Base-by-base conservation (phyloP, 1,139 yeast genomes). In the Yamadazyma pseudoaaseri region DNA sequence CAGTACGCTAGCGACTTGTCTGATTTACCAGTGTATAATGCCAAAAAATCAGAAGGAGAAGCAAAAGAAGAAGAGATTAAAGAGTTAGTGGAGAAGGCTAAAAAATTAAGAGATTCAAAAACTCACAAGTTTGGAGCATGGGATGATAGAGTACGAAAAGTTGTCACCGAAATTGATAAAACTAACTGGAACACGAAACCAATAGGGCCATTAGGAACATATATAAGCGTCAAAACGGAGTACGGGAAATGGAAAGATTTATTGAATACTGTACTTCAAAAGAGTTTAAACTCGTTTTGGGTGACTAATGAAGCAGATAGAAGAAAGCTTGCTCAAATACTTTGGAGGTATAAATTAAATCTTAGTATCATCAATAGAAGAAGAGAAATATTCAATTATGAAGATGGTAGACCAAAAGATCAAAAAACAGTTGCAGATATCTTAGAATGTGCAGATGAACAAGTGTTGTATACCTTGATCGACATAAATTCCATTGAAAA, bases 151-250 rank as follows among this genome's bases (percentile, higher is more conserved):
- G 70, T 79, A 57, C 60, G 54, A 15, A 32, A 37, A 1, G 58
- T 78, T 5, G 48, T 82, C 7, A 43, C 48, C 2, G 74, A 62
- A 2, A 74, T 86, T 9, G 50, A 62, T 13, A 48, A 27, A 40
- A 44, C 29, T 21, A 51, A 34, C 62, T 85, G 74, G 70, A 66
- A 63, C 14, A 44, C 53, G 2, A 50, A 47, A 15, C 95, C 95
- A 0, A 56, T 85, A n/a, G 98, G 98, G 0, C 99, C 99, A 0
- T 40, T 90, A 1, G 97, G 97, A 0, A 48, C 68, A 6, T 64
- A 64, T 39, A 66, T 89, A 3, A 66, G 74, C 7, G 63, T 92
- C 11, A 84, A 78, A 44, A 54, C 60, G 2, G 77, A 71, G 13
- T 75, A 60, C 44, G 60, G 67, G n/a, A 56, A 68, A 26, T 90